Evolutionary conservation across 2,329 filamentous ascomycete genomes (phyloP), one percentile per base, ranked within the genome.

Genomic region (Thelonectria olida): DNA sequence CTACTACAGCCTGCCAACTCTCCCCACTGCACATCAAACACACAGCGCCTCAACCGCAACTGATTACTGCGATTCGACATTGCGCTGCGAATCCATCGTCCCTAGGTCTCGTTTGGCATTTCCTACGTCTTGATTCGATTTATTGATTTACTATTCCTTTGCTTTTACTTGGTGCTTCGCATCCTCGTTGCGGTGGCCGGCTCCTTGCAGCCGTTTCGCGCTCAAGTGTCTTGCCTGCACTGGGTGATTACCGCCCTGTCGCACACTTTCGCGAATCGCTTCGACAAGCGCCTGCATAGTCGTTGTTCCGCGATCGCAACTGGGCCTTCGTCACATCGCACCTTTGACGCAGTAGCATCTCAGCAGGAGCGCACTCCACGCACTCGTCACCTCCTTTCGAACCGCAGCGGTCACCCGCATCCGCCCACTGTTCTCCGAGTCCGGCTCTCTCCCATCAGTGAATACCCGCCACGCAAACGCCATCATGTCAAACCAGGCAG

Each of bases 401-500:
- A 20, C 41, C 66, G 31, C 31, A 54, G 57, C 62, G 28, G 55
- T 47, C 45, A 55, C 38, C 25, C 31, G 38, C 31, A 25, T 19
- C 25, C 36, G 36, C 51, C 51, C 31, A 41, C 45, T n/a, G 42
- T 55, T 17, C 39, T 44, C 49, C 41, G 44, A 39, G 34, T 39
- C 48, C 34, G 27, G 45, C 28, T 45, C 27, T 10, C 41, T 48
- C 41, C 27, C n/a, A 36, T 44, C 38, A 48, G 47, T 39, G 49
- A 39, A 44, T 42, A 56, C 51, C 54, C 53, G 31, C 28, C 20
- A 51, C 58, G 58, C 58, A 64, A 59, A 39, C 51, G 54, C 22
- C 50, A 81, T 66, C 60, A 88, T 88, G 86, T 88, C 86, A 61
- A 88, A 88, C 76, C 72, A 77, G 47, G 79, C 80, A 15, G 86